Percentiles rank a stretch among this genome's conserved stretches.
Evolutionary conservation across 2,329 filamentous ascomycete species (phyloP).

Genomic region (Elsinoe arachidis): DNA sequence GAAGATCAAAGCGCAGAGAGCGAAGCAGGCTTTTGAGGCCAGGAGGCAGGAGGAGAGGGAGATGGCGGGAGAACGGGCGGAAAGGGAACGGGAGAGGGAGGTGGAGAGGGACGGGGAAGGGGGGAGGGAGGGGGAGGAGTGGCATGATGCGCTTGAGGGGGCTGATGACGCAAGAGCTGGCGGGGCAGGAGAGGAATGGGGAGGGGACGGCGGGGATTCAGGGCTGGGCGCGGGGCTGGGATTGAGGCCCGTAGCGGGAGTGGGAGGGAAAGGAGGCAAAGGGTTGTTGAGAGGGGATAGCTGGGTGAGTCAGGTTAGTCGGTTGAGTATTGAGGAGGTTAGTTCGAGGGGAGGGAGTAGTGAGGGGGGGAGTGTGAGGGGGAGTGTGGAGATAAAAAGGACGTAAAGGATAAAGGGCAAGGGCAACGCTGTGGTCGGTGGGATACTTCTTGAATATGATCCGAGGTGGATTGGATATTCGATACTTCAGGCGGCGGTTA

Average conservation of each 20-base stretch:
- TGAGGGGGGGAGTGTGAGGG: slow-evolving; percentile 20
- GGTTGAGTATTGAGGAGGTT: slow-evolving; percentile 46
- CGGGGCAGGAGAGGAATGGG: neutral
- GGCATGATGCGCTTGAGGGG: slow-evolving; percentile 1
- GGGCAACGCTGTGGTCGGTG: neutral
- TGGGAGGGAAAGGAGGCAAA: slow-evolving; percentile 23
- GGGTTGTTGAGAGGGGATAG: neutral
- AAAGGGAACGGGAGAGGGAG: no score
- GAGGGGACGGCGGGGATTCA: neutral
- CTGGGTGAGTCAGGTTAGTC: slow-evolving; percentile 41
- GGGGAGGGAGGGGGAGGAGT: slow-evolving; percentile 4
- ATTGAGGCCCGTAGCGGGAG: slow-evolving; percentile 23
- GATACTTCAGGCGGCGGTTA: no score
- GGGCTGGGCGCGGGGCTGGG: slow-evolving; percentile 19
- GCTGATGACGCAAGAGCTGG: neutral
- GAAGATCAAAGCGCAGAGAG: slow-evolving; percentile 16
- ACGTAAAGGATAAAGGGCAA: neutral
- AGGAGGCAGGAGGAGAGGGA: neutral
- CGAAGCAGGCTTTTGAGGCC: slow-evolving; percentile 17
- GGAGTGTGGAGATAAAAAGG: slow-evolving; percentile 1
- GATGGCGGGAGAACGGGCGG: neutral
- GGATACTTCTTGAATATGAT: no score
- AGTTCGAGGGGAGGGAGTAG: neutral
- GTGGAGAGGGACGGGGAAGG: neutral
- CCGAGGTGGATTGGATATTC: no score